Evolutionary conservation across 192 early-diverging fungal genomes (phyloP).

Genomic region (Oehlia diaphana): DNA sequence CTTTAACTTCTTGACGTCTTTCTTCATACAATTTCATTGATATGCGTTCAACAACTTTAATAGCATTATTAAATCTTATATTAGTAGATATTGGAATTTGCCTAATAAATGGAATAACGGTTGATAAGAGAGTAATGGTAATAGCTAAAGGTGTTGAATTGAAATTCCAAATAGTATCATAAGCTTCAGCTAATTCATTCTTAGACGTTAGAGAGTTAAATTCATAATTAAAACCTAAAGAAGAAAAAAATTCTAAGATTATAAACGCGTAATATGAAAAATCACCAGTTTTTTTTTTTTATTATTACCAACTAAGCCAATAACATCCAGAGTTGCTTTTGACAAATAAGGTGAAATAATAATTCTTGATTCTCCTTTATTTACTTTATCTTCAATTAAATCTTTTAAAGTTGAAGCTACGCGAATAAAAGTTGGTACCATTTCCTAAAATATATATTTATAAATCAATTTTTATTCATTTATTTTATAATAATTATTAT

Average conservation of each 20-base stretch:
- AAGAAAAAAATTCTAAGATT: neutral
- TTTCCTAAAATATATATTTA: neutral
- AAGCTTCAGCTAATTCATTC: slow-evolving; percentile 48
- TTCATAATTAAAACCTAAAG: slow-evolving; percentile 48
- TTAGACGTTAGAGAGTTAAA: slow-evolving; percentile 42
- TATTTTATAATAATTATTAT: slow-evolving; percentile 14
- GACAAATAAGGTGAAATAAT: slow-evolving; percentile 40
- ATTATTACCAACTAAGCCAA: slow-evolving; percentile 39
- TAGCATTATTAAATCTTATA: neutral
- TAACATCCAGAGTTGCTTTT: slow-evolving; percentile 47
- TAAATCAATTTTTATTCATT: too few species aligned
- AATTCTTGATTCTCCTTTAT: slow-evolving; percentile 31
- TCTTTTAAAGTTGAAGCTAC: slow-evolving; percentile 33
- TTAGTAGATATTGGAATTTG: slow-evolving; percentile 29
- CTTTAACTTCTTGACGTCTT: slow-evolving; percentile 29
- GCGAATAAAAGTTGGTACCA: slow-evolving; percentile 33
- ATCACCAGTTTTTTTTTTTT: neutral
- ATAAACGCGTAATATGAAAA: neutral
- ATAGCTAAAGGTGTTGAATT: slow-evolving; percentile 14
- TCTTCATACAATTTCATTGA: slow-evolving; percentile 39
- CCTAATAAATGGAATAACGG: slow-evolving; percentile 29
- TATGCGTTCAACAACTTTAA: slow-evolving; percentile 33
- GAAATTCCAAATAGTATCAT: slow-evolving; percentile 32
- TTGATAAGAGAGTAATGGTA: slow-evolving; percentile 33
- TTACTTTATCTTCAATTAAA: slow-evolving; percentile 39